These are phyloP conservation scores for Syncephalastrum racemosum DNA, from an alignment of 371 early-diverging fungal species.

Conservation along the genomic window DNA sequence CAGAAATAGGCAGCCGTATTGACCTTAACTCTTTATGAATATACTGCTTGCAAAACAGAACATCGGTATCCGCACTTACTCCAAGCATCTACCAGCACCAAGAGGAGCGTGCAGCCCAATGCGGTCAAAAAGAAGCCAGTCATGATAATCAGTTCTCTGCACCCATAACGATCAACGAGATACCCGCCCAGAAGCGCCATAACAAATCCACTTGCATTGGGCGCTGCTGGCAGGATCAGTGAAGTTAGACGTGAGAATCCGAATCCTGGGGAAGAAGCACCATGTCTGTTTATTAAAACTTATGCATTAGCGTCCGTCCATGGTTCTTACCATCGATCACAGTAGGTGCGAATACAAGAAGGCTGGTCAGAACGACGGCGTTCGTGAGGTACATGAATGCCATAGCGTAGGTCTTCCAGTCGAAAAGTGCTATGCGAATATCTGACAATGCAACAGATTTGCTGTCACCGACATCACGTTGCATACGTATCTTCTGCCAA, in stretches of 20 bases:
- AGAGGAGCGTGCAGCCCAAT: conserved; percentile 20
- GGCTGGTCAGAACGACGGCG: conserved; percentile 19
- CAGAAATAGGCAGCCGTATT: too few relatives aligned
- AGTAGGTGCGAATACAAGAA: conserved; percentile 24
- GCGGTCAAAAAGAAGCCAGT: conserved; percentile 24
- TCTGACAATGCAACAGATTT: not conserved
- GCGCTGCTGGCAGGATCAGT: conserved; percentile 35
- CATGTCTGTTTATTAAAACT: too few relatives aligned
- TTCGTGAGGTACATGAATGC: conserved; percentile 20
- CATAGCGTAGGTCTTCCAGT: conserved; percentile 38
- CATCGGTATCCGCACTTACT: conserved; percentile 13
- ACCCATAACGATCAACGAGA: conserved; percentile 22
- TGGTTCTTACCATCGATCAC: conserved; percentile 18
- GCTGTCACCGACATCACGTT: not conserved
- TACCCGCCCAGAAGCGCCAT: conserved; percentile 27
- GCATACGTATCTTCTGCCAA: conserved; percentile 14
- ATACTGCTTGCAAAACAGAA: too few relatives aligned
- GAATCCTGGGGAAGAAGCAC: conserved; percentile 1
- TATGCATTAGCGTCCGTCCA: too few relatives aligned
- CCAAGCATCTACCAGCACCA: conserved; percentile 22
- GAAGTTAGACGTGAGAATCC: conserved; percentile 24
- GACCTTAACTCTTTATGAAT: too few relatives aligned
- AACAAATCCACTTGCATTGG: conserved; percentile 19
- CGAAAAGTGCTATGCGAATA: conserved; percentile 8
- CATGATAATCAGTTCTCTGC: conserved; percentile 20